Percentiles rank a stretch among this genome's conserved stretches.
phyloP scores from a whole-genome alignment of 352 stramenopile species.

The Thraustotheca clavata region DNA sequence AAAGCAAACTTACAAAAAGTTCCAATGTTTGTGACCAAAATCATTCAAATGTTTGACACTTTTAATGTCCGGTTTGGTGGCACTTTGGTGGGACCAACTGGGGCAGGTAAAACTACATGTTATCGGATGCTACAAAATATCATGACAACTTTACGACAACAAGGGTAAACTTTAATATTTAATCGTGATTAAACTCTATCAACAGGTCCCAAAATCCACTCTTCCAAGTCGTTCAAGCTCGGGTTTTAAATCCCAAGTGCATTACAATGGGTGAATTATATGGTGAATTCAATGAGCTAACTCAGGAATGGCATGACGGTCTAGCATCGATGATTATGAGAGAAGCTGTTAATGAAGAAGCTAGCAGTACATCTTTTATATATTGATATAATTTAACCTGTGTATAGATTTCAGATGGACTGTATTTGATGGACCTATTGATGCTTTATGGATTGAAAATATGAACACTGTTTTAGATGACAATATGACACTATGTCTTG shows the following conservation, averaged over 20 bases:
- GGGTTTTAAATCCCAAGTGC: conserved; percentile 80
- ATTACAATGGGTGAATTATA: conserved; percentile 82
- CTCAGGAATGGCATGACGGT: conserved; percentile 83
- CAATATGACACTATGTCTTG: conserved; percentile 92
- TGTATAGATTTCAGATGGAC: conserved; percentile 74
- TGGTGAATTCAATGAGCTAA: conserved; percentile 83
- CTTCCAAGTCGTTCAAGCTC: conserved; percentile 63
- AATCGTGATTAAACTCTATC: neutral
- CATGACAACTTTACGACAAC: conserved; percentile 72
- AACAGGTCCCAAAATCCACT: conserved; percentile 50
- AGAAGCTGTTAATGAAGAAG: conserved; percentile 60
- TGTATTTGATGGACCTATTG: conserved; percentile 91
- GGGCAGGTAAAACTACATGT: conserved; percentile 79
- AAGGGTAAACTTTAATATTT: conserved; percentile 20
- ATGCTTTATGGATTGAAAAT: conserved; percentile 95
- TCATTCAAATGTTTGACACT: conserved; percentile 92
- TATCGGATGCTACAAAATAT: conserved; percentile 80
- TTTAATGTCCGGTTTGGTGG: conserved; percentile 91
- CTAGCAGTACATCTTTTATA: neutral
- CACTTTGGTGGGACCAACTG: conserved; percentile 81
- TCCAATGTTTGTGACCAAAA: conserved; percentile 85
- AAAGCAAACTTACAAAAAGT: conserved; percentile 53
- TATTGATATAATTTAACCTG: conserved; percentile 17
- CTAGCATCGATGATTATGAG: conserved; percentile 74
- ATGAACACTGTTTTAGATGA: conserved; percentile 95